Conservation (phyloP, 306 rosid genomes). For the apple (Malus domestica) region ASM211411v1 NC_041794.1:25436001-25436500, state of each 20-base stretch:
- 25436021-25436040: background rate
- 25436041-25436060: background rate
- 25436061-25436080: background rate
- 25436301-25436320: background rate
- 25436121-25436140: background rate
- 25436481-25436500: background rate
- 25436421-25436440: background rate
- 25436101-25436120: background rate
- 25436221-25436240: background rate
- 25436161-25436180: constrained; percentile 11
- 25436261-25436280: background rate
- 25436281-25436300: background rate
- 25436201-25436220: background rate
- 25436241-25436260: background rate
- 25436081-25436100: background rate
- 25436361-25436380: constrained; percentile 7
- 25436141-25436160: background rate
- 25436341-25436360: background rate
- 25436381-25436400: background rate
- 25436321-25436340: background rate
- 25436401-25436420: background rate
- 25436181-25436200: constrained; percentile 4
- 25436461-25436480: constrained; percentile 1
- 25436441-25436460: background rate
- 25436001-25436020: background rate